Evolutionary conservation across 768 basidiomycete species (phyloP).

Genomic region (Pisolithus sp.): DNA sequence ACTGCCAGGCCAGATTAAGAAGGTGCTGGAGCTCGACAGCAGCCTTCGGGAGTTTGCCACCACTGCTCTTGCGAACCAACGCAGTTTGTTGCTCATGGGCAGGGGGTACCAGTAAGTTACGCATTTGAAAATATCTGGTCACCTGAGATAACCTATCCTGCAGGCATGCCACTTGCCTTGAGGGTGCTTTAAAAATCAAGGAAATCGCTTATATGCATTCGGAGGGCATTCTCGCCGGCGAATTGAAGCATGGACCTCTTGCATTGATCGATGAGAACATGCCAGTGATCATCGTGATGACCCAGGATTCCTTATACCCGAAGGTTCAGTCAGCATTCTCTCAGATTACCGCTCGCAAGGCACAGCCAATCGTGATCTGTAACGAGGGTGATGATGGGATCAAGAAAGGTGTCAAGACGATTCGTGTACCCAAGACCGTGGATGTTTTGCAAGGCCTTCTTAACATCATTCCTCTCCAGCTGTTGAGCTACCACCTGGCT

Average conservation of each 20-base stretch:
- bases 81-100: constrained; percentile 93
- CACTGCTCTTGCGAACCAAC: constrained; percentile 69
- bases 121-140: too few relatives aligned
- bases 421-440: constrained; percentile 91
- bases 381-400: constrained; percentile 87
- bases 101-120: constrained; percentile 85
- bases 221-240: constrained; percentile 89
- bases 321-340: constrained; percentile 96
- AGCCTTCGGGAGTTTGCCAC: constrained; percentile 75
- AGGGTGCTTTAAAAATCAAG: constrained; percentile 99
- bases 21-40: constrained; percentile 74
- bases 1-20: constrained; percentile 86
- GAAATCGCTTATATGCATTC: constrained; percentile 80
- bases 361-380: constrained; percentile 90
- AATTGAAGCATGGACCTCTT: constrained; percentile 97
- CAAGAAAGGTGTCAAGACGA: constrained; percentile 68
- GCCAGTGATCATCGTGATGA: constrained; percentile 99
- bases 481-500: constrained; percentile 94
- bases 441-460: constrained; percentile 93
- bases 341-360: constrained; percentile 97
- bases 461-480: constrained; percentile 94
- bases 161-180: constrained; percentile 92
- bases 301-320: constrained; percentile 94
- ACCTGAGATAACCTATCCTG: neutral
- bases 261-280: constrained; percentile 98